These are phyloP conservation scores for Heimioporus retisporus DNA, from an alignment of 1,284 basidiomycete species.

Conservation along the genomic window DNA sequence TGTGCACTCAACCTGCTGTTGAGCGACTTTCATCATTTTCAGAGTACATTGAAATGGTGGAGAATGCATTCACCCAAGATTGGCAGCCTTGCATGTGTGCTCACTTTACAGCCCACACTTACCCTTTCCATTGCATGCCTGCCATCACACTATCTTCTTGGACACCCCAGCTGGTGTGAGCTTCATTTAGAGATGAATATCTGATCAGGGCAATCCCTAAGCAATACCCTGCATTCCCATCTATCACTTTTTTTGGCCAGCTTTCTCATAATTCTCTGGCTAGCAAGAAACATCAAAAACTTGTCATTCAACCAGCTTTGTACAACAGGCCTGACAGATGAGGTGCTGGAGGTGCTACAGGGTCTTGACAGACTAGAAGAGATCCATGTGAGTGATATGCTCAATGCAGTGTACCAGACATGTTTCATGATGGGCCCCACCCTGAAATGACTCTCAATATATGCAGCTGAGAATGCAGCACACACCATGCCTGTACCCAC, in stretches of 20 bases:
- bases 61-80: background rate
- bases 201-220: background rate
- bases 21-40: conserved; percentile 1
- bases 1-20: conserved; percentile 2
- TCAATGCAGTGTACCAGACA: background rate
- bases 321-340: too few species aligned
- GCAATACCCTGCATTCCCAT: too few species aligned
- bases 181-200: background rate
- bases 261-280: conserved; percentile 3
- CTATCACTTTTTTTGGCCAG: background rate
- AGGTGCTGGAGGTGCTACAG: background rate
- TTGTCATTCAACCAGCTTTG: background rate
- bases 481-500: background rate
- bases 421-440: background rate
- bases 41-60: background rate
- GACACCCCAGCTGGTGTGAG: background rate
- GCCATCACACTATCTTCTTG: background rate
- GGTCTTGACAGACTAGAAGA: background rate
- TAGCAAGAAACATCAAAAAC: background rate
- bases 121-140: conserved; percentile 8
- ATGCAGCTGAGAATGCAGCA: too few species aligned
- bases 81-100: conserved; percentile 1
- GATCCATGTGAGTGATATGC: background rate
- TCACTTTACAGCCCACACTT: background rate
- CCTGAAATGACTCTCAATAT: background rate